Evolutionary conservation across 1,284 basidiomycete genomes (phyloP), one percentile per base, ranked within the genome.

Genomic region (Malassezia cuniculi): DNA sequence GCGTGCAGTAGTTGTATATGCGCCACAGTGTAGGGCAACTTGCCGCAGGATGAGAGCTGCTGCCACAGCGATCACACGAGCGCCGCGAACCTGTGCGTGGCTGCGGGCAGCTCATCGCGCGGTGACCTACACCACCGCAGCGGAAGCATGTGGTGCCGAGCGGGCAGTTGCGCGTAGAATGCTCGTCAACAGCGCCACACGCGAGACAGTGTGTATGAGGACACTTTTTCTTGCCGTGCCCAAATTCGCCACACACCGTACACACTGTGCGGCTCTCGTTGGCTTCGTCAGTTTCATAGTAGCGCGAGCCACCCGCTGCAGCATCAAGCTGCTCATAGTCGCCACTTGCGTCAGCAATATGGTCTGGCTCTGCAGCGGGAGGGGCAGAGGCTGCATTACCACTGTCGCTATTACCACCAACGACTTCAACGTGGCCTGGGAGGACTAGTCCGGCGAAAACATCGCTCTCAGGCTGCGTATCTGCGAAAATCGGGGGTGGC

Each of bases 21-120:
- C 86, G 74, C 86, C 86, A 93, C 31, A 83, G 69, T 0, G 80
- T 81, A 1, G 84, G 83, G 51, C 86, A 93, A 71, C 82, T 81
- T 79, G 87, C 40, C 43, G 40, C 75, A 36, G 74, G 76, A 63
- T 90, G 85, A 26, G 70, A 68, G 21, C 69, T 60, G 12, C 79
- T 77, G 15, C 80, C 80, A 66, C 85, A 90, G 18, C 82, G 74
- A 45, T 78, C 76, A 61, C 85, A 90, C 31, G 78, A 75, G 1
- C 48, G 47, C 16, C 39, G 6, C 10, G 31, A 17, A n/a, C 16
- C 27, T 1, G 39, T 34, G n/a, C 54, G 22, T 3, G 52, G 54
- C 16, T 46, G 41, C 0, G 82, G 81, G 60, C 85, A 90, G 19
- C 77, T 78, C 80, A 81, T 73, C 48, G 76, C 80, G 34, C 85